phyloP scores from a whole-genome alignment of 1,139 yeast genomes.

The Scheffersomyces cryptocercus region DNA sequence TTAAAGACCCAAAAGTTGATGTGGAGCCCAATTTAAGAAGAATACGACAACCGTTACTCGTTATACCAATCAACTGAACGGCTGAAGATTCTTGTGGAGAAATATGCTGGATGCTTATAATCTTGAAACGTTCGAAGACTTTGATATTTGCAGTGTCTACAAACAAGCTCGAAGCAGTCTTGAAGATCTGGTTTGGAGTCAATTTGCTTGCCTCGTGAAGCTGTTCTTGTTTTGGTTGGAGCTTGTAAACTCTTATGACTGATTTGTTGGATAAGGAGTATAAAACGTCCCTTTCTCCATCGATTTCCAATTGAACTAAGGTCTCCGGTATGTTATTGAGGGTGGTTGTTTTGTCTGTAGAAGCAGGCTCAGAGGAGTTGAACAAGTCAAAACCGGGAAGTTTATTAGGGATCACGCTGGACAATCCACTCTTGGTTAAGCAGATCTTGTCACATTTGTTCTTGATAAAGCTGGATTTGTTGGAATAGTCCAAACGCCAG shows the following conservation, averaged over 20 bases:
- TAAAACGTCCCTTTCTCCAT: slow-evolving; percentile 71
- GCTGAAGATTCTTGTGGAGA: slow-evolving; percentile 65
- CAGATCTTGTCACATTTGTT: slow-evolving; percentile 83
- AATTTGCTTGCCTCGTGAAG: slow-evolving; percentile 41
- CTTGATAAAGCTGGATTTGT: slow-evolving; percentile 83
- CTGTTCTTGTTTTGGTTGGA: slow-evolving; percentile 38
- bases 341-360: slow-evolving; percentile 11
- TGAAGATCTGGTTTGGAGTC: slow-evolving; percentile 51
- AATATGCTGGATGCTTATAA: slow-evolving; percentile 65
- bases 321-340: slow-evolving; percentile 48
- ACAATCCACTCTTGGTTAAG: slow-evolving; percentile 66
- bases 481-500: slow-evolving; percentile 88
- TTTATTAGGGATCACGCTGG: slow-evolving; percentile 56
- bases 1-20: slow-evolving; percentile 30
- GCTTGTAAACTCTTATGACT: slow-evolving; percentile 75
- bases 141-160: slow-evolving; percentile 44
- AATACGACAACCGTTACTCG: slow-evolving; percentile 81
- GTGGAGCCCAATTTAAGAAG: slow-evolving; percentile 53
- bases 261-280: slow-evolving; percentile 86
- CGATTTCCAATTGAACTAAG: slow-evolving; percentile 66
- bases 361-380: slow-evolving; percentile 22
- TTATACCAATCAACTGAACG: slow-evolving; percentile 79
- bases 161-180: slow-evolving; percentile 59
- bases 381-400: slow-evolving; percentile 48
- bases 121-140: slow-evolving; percentile 49